These are phyloP conservation scores for Juglanconis sp. DNA, from an alignment of 2,329 filamentous ascomycete species.

Conservation along the genomic window DNA sequence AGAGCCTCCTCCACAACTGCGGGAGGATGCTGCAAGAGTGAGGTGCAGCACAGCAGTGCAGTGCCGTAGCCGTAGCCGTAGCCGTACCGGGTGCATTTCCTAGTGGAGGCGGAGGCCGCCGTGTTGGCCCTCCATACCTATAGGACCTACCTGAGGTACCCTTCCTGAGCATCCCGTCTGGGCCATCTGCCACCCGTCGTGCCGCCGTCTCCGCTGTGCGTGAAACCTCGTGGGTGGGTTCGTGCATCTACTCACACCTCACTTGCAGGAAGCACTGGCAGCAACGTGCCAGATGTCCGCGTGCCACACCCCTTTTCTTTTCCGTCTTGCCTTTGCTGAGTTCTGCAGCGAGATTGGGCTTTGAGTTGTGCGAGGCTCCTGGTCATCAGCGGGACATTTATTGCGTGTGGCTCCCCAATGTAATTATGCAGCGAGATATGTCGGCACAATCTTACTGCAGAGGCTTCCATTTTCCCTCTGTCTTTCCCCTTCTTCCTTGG, in stretches of 20 bases:
- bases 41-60: not conserved
- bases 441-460: too few relatives aligned
- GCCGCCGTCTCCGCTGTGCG: slow-evolving; percentile 17
- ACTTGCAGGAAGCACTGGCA: not conserved
- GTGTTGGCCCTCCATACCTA: too few relatives aligned
- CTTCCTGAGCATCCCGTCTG: too few relatives aligned
- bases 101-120: not conserved
- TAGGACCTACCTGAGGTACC: too few relatives aligned
- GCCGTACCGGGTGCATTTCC: not conserved
- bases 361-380: too few relatives aligned
- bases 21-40: not conserved
- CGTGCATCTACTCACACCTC: slow-evolving; percentile 12
- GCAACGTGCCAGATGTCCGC: not conserved
- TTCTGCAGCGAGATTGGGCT: too few relatives aligned
- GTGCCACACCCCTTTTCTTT: not conserved
- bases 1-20: not conserved
- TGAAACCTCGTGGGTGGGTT: slow-evolving; percentile 17
- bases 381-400: too few relatives aligned
- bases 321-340: too few relatives aligned
- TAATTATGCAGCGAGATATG: too few relatives aligned
- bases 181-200: slow-evolving; percentile 12
- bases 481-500: too few relatives aligned
- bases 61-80: not conserved
- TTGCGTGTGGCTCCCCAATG: not conserved
- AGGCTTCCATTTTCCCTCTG: too few relatives aligned